Evolutionary conservation across 441 rosid species (phyloP).

Genomic region (Euphorbia celastroides): DNA sequence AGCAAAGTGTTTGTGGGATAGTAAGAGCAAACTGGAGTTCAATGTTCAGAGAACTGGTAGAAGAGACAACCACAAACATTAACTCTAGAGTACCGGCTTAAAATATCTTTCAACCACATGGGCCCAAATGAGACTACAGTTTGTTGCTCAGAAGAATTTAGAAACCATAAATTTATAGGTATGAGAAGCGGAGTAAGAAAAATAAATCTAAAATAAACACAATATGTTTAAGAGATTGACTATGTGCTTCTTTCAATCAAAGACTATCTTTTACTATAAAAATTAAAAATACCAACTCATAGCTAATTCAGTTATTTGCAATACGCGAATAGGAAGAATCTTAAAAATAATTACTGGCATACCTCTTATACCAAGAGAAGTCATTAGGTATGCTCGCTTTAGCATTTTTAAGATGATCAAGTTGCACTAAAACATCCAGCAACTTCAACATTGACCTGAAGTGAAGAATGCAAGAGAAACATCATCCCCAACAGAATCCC

Average conservation of each 20-base stretch:
- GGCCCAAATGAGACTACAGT: neutral
- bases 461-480: slow-evolving; percentile 19
- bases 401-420: slow-evolving; percentile 99
- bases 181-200: neutral
- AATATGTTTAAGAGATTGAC: neutral
- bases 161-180: neutral
- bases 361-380: slow-evolving; percentile 99
- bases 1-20: neutral
- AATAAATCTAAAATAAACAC: slow-evolving; percentile 7
- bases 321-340: slow-evolving; percentile 6
- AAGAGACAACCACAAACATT: neutral
- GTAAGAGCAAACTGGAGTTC: neutral
- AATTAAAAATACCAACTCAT: slow-evolving; percentile 12
- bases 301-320: neutral
- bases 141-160: neutral
- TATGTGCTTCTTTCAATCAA: neutral
- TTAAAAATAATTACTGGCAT: slow-evolving; percentile 13
- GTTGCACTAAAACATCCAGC: slow-evolving; percentile 96
- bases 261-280: slow-evolving; percentile 1
- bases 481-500: neutral
- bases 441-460: slow-evolving; percentile 94
- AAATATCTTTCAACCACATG: neutral
- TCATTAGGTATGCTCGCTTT: slow-evolving; percentile 99
- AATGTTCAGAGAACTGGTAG: neutral
- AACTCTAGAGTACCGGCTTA: neutral